Conservation (phyloP, 306 rosid species). For the Luffa aegyptiaca region DNA sequence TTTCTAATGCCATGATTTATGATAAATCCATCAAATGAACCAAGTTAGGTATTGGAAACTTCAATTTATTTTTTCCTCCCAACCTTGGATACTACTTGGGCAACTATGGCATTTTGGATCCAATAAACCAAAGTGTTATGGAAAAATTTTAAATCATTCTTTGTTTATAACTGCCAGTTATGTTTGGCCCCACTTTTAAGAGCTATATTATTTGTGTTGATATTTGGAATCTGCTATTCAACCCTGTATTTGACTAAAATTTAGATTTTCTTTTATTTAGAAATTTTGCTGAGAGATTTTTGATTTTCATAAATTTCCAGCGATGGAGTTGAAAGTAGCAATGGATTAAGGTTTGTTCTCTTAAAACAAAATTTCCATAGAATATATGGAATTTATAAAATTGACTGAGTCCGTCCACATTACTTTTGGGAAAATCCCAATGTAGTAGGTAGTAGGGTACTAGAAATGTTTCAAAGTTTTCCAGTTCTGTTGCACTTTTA, state of each 20-base stretch:
- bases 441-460: neutral
- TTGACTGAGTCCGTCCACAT: neutral
- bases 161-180: neutral
- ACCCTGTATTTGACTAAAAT: neutral
- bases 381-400: neutral
- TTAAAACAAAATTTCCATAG: neutral
- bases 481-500: neutral
- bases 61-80: neutral
- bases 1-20: neutral
- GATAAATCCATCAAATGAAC: neutral
- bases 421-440: neutral
- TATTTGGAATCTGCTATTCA: neutral
- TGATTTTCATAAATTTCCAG: neutral
- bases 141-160: neutral
- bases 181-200: neutral
- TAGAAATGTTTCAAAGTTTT: neutral
- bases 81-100: neutral
- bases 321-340: neutral
- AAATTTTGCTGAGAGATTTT: neutral
- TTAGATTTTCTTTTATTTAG: neutral
- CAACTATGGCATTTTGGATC: neutral
- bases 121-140: neutral
- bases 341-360: neutral
- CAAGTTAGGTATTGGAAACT: neutral
- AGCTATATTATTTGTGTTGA: neutral